Base-by-base conservation (phyloP, 2,329 filamentous ascomycete genomes). In the Microdochium nivale region DNA sequence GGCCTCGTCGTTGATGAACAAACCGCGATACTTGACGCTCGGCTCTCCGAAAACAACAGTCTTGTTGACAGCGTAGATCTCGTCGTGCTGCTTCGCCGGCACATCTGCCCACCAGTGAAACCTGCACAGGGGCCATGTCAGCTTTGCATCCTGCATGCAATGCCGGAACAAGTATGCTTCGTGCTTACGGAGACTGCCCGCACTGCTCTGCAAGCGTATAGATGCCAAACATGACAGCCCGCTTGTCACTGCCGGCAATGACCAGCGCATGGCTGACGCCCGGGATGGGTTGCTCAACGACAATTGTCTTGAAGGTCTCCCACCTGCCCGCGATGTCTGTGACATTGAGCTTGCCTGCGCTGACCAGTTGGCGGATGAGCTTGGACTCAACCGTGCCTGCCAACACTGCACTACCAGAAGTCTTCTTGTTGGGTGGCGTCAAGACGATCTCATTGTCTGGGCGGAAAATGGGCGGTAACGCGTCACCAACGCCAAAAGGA, bases 1-100 rank as follows among this genome's bases (percentile, higher is more conserved):
- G 3, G 76, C 74, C 55, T 83, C 79, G 53, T 83, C 79, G 55
- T 83, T 83, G 63, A 83, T 69, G 61, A 83, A 83, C 58, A 83
- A 74, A 21, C 79, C 79, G 21, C 79, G 71, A 59, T 78, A 82
- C 55, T 79, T 80, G 54, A 83, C 73, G 2, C 74, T 75, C 2
- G 79, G 79, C 0, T 76, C 68, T 13, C 71, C 72, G 49, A 79
- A 74, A 1, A 69, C 62, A 40, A 73, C 73, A 10, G 63, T 66
- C 2, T 63, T 67, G 43, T 70, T 62, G 24, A 72, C 62, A 9
- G 75, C 74, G 56, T 74, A 79, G 51, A 81, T 72, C 16, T 65
- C 66, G 3, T 66, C 57, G 51, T 76, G 70, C 49, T 70, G 67
- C 14, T 71, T 68, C 1, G 73, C 60, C 1, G 76, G 70, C 1